A percentile compares a stretch with the other conserved stretches of the same genome.
These are phyloP conservation scores for Fimicolochytrium jonesii DNA, from an alignment of 192 early-diverging fungal species.

Conservation along the genomic window DNA sequence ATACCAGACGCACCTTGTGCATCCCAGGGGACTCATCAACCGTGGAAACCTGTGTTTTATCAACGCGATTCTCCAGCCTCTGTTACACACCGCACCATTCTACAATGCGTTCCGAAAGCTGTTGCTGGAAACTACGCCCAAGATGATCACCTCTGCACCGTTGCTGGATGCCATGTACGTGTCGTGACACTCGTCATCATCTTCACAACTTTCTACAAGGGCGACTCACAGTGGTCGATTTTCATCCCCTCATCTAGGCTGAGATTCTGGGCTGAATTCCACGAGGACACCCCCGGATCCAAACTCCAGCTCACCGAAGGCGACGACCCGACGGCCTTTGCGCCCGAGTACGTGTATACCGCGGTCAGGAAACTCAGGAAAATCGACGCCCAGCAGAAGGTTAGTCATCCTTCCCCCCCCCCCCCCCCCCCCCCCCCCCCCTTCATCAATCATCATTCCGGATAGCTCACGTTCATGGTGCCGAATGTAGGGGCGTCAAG, in stretches of 20 bases:
- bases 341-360: slow-evolving; percentile 91
- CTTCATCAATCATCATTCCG: too few relatives aligned
- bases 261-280: slow-evolving; percentile 59
- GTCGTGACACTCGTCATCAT: too few relatives aligned
- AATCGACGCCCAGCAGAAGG: slow-evolving; percentile 73
- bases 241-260: too few relatives aligned
- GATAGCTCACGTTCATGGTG: too few relatives aligned
- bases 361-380: slow-evolving; percentile 73
- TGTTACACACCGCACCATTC: slow-evolving; percentile 89
- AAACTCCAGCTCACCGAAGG: neutral
- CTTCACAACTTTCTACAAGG: neutral
- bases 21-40: slow-evolving; percentile 92
- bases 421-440: too few relatives aligned
- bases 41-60: slow-evolving; percentile 98
- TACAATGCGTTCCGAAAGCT: slow-evolving; percentile 78
- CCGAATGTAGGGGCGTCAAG: slow-evolving; percentile 80
- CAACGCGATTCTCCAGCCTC: slow-evolving; percentile 94
- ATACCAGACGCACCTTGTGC: slow-evolving; percentile 28
- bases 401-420: too few relatives aligned
- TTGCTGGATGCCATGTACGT: slow-evolving; percentile 85
- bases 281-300: slow-evolving; percentile 24
- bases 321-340: slow-evolving; percentile 53
- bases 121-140: slow-evolving; percentile 58
- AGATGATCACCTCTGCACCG: too few relatives aligned
- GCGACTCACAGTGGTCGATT: too few relatives aligned